These are phyloP conservation scores for Hypomyces perniciosus DNA, from an alignment of 2,329 filamentous ascomycete species.

Conservation along the genomic window DNA sequence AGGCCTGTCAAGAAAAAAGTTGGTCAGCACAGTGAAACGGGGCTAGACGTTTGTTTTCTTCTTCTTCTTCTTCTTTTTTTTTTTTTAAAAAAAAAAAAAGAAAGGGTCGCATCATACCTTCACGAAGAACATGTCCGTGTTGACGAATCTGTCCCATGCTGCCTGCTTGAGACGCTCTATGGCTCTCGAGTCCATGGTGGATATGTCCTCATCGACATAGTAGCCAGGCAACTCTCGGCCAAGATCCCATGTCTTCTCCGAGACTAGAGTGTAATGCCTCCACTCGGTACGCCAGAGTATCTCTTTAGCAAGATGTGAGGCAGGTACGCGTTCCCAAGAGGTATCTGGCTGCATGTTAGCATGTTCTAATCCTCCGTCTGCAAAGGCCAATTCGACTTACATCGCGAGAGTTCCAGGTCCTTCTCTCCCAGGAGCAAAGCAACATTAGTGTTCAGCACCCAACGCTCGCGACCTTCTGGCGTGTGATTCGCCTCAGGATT, in stretches of 20 bases:
- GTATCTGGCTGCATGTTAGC: constrained; percentile 38
- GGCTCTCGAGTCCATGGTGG: constrained; percentile 35
- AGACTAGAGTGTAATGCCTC: constrained; percentile 49
- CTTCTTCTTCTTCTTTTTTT: no score
- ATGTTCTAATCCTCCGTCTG: not conserved
- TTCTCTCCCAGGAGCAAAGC: constrained; percentile 60
- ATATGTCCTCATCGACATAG: constrained; percentile 43
- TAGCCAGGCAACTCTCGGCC: constrained; percentile 47
- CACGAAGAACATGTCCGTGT: constrained; percentile 60
- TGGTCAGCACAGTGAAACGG: not conserved
- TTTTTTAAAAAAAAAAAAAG: not conserved
- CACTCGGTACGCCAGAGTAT: constrained; percentile 55
- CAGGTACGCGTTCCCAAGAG: constrained; percentile 51
- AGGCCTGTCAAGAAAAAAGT: constrained; percentile 38
- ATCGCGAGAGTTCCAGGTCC: constrained; percentile 53
- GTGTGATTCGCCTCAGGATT: constrained; percentile 46
- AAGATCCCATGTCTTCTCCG: constrained; percentile 44
- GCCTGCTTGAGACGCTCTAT: constrained; percentile 43
- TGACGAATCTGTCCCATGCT: constrained; percentile 48
- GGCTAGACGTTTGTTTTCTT: no score
- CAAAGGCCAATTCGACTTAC: constrained; percentile 37
- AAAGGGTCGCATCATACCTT: constrained; percentile 41
- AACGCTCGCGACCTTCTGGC: constrained; percentile 55
- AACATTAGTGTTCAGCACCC: constrained; percentile 59
- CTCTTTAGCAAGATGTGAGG: constrained; percentile 48